Evolutionary conservation across 2,329 filamentous ascomycete genomes (phyloP).

Genomic region (Pseudogymnoascus sp.): DNA sequence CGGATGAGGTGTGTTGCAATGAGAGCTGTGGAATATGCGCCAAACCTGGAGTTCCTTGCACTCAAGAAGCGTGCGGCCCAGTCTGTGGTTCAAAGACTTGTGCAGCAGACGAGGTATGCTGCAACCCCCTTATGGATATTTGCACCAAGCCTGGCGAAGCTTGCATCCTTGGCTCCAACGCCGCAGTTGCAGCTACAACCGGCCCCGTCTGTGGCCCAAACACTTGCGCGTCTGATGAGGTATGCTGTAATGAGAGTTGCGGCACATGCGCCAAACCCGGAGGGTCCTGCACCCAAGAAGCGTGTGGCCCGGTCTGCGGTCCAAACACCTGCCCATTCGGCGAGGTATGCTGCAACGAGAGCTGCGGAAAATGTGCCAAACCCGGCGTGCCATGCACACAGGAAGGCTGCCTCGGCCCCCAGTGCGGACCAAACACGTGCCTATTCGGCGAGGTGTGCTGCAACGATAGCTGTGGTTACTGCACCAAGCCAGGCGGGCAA

Average conservation of each 20-base stretch:
- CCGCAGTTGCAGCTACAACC: background rate
- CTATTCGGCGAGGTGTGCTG: background rate
- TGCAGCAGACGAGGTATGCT: background rate
- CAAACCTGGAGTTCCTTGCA: background rate
- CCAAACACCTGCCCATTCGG: background rate
- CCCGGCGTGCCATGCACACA: conserved; percentile 14
- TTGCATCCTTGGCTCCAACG: background rate
- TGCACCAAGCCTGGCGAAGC: background rate
- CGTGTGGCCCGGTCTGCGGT: background rate
- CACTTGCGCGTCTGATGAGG: background rate
- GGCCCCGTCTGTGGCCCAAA: background rate
- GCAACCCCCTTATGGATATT: background rate
- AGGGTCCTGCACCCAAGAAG: background rate
- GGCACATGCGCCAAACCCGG: background rate
- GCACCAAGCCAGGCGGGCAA: background rate
- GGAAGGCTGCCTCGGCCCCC: conserved; percentile 15
- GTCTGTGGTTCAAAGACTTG: background rate
- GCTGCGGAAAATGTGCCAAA: conserved; percentile 16
- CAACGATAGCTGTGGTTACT: background rate
- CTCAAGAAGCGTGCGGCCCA: background rate
- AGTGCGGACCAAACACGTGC: background rate
- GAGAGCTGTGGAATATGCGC: background rate
- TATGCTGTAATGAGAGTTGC: background rate
- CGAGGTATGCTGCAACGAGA: conserved; percentile 22
- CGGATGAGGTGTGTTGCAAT: background rate